Percentiles rank a stretch among this genome's conserved stretches.
Conservation (phyloP, 2,329 filamentous ascomycete genomes). For the Colletotrichum aenigma region DNA sequence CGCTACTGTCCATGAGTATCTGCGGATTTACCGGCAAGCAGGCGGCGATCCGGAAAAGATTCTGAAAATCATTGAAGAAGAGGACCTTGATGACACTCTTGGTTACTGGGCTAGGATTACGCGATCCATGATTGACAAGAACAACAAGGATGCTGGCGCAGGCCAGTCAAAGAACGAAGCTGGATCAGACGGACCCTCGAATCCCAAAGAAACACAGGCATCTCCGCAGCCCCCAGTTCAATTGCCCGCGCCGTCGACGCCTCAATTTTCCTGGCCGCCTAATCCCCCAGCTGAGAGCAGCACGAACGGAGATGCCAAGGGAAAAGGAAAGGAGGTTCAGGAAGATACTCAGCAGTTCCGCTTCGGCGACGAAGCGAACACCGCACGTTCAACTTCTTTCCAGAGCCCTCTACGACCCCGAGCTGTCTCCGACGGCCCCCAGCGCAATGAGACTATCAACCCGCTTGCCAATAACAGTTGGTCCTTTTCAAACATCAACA, state of each 20-base stretch:
- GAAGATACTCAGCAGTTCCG: background rate
- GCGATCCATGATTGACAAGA: conserved; percentile 23
- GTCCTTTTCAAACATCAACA: conserved; percentile 54
- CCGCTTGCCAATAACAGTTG: conserved; percentile 65
- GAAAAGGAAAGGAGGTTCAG: conserved; percentile 24
- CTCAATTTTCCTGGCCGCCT: conserved; percentile 19
- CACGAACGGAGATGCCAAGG: conserved; percentile 8
- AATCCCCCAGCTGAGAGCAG: background rate
- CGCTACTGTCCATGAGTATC: conserved; percentile 46
- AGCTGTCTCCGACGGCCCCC: conserved; percentile 62
- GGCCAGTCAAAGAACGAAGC: background rate
- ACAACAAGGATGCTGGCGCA: conserved; percentile 1
- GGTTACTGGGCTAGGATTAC: conserved; percentile 64
- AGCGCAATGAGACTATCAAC: conserved; percentile 46
- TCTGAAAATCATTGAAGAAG: conserved; percentile 63
- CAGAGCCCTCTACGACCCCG: conserved; percentile 45
- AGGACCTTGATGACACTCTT: conserved; percentile 62
- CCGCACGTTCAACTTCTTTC: background rate
- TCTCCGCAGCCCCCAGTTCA: background rate
- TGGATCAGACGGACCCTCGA: background rate
- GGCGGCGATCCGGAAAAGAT: conserved; percentile 64
- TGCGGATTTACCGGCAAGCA: conserved; percentile 63
- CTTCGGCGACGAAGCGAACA: background rate
- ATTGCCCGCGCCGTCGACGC: conserved; percentile 18
- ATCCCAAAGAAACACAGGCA: background rate